phyloP scores from a whole-genome alignment of 2,329 filamentous ascomycete species.

The Passalora sequoiae region DNA sequence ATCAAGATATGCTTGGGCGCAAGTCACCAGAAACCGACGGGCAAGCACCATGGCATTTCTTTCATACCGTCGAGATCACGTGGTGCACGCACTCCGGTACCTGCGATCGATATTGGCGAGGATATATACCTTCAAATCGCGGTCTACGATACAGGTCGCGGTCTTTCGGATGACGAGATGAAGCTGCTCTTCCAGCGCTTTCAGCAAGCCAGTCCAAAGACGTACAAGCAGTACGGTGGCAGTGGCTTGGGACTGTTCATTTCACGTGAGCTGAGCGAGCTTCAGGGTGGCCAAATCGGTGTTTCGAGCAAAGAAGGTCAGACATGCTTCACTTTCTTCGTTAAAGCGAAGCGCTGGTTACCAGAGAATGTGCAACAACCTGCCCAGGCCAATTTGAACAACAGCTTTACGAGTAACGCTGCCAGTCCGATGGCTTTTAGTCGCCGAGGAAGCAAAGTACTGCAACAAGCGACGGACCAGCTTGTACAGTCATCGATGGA shows the following conservation, averaged over 20 bases:
- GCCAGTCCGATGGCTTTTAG: conserved; percentile 25
- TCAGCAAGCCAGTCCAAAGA: conserved; percentile 33
- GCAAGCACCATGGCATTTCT: conserved; percentile 30
- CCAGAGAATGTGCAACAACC: conserved; percentile 6
- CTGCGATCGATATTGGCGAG: conserved; percentile 36
- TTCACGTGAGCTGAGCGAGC: conserved; percentile 41
- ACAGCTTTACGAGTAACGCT: conserved; percentile 22
- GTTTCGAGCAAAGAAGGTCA: conserved; percentile 39
- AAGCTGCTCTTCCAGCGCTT: conserved; percentile 42
- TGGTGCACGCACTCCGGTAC: conserved; percentile 16
- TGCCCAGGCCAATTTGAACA: conserved; percentile 1
- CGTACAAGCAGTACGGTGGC: conserved; percentile 40
- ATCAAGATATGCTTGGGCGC: conserved; percentile 40
- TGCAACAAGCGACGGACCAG: conserved; percentile 12
- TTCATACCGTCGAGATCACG: conserved; percentile 30
- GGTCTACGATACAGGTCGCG: conserved; percentile 40
- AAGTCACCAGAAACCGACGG: conserved; percentile 30
- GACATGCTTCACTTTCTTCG: conserved; percentile 44
- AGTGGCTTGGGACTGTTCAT: conserved; percentile 44
- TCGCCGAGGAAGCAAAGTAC: conserved; percentile 21
- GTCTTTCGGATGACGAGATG: conserved; percentile 38
- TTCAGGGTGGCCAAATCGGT: conserved; percentile 43
- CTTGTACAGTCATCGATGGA: conserved; percentile 4
- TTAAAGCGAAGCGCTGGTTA: conserved; percentile 33
- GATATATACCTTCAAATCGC: conserved; percentile 40